Evolutionary conservation across 148 eudicot species (phyloP).

Genomic region (Nepenthes gracilis): DNA sequence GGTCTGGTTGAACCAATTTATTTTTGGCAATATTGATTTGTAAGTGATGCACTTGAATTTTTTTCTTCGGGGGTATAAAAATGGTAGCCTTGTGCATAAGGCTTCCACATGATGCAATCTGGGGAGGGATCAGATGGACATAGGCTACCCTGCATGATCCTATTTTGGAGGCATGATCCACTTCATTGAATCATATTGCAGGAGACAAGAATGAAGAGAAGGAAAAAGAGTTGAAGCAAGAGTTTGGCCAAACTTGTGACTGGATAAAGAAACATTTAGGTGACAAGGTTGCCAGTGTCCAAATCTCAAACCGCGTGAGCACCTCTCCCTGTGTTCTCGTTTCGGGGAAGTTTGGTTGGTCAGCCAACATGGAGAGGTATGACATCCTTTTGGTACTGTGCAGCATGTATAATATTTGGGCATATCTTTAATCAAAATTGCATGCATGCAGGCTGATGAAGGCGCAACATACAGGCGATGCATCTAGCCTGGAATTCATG

Average conservation of each 20-base stretch:
- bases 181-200: conserved; percentile 11
- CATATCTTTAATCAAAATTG: background rate
- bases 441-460: conserved; percentile 71
- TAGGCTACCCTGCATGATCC: too few species aligned
- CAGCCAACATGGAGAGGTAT: conserved; percentile 99
- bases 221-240: conserved; percentile 64
- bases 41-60: background rate
- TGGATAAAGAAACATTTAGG: conserved; percentile 90
- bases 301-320: conserved; percentile 78
- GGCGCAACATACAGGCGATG: conserved; percentile 43
- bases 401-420: too few species aligned
- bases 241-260: conserved; percentile 80
- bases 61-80: too few species aligned
- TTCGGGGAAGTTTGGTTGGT: conserved; percentile 89
- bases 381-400: background rate
- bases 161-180: background rate
- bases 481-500: conserved; percentile 70
- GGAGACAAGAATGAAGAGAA: conserved; percentile 80
- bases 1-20: too few species aligned
- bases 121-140: too few species aligned
- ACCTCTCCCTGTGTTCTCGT: conserved; percentile 93
- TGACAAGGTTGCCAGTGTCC: conserved; percentile 89
- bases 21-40: background rate
- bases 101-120: too few species aligned
- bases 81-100: too few species aligned